These are phyloP conservation scores for Calonectria leucothoes DNA, from an alignment of 2,329 filamentous ascomycete species.

Conservation along the genomic window DNA sequence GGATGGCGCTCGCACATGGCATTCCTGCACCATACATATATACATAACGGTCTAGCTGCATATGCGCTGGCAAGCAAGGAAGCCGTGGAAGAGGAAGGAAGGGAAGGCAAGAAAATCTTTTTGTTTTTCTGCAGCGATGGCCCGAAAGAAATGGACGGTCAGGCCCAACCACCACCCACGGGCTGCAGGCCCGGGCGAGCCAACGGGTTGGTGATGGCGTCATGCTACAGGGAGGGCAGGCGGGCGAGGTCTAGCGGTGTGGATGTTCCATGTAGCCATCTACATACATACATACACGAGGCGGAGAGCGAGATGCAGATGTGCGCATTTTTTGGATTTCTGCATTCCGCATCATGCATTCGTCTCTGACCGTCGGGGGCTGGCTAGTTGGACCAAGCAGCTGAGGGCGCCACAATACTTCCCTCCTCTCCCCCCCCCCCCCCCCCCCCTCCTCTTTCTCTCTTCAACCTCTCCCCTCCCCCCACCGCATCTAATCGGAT, in stretches of 20 bases:
- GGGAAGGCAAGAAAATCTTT: background rate
- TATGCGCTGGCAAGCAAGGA: background rate
- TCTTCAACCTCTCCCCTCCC: no score
- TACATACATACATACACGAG: background rate
- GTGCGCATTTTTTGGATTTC: background rate
- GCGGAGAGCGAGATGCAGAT: background rate
- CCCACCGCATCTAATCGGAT: background rate
- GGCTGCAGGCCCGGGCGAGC: conserved; percentile 28
- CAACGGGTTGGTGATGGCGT: conserved; percentile 32
- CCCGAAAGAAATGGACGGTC: conserved; percentile 9
- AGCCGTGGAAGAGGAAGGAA: background rate
- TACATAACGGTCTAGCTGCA: background rate
- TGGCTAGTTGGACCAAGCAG: background rate
- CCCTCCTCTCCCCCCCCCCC: no score
- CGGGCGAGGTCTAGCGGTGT: conserved; percentile 25
- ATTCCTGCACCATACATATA: no score
- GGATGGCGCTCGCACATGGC: background rate
- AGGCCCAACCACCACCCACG: conserved; percentile 1
- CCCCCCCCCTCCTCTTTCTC: no score
- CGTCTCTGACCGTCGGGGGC: background rate
- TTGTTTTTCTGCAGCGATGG: background rate
- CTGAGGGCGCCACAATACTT: background rate
- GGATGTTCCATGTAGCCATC: conserved; percentile 18
- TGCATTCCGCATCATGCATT: background rate
- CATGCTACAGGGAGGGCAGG: conserved; percentile 16